A percentile compares a stretch with the other conserved stretches of the same genome.
Evolutionary conservation across 176 grass and related monocot genomes (phyloP).

Genomic region (Rhynchospora breviuscula): DNA sequence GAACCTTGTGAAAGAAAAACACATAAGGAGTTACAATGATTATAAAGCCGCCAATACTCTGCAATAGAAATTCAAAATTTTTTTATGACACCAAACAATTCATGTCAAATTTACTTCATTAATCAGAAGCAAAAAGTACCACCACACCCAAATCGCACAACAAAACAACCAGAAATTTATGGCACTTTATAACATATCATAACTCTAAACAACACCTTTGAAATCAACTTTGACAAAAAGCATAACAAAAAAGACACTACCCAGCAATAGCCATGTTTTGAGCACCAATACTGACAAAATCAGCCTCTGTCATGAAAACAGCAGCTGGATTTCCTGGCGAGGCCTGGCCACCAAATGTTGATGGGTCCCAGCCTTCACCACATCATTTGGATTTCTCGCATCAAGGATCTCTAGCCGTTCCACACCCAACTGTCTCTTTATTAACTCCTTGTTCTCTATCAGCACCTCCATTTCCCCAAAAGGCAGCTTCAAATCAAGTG

Average conservation of each 20-base stretch:
- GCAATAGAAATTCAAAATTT: background rate
- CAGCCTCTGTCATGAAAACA: slow-evolving; percentile 48
- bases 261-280: slow-evolving; percentile 17
- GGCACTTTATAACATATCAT: background rate
- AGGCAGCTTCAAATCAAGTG: slow-evolving; percentile 60
- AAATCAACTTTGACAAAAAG: background rate
- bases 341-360: slow-evolving; percentile 41
- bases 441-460: slow-evolving; percentile 51
- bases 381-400: slow-evolving; percentile 25
- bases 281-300: slow-evolving; percentile 25
- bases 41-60: background rate
- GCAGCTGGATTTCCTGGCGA: slow-evolving; percentile 62
- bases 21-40: background rate
- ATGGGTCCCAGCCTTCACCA: slow-evolving; percentile 35
- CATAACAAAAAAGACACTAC: background rate
- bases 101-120: background rate
- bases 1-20: no score
- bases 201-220: slow-evolving; percentile 14
- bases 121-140: background rate
- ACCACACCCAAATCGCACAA: background rate
- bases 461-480: slow-evolving; percentile 63
- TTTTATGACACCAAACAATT: background rate
- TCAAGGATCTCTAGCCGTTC: slow-evolving; percentile 35
- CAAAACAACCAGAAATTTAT: background rate
- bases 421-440: slow-evolving; percentile 53